phyloP scores from a whole-genome alignment of 371 early-diverging fungal species.

The Circinella umbellata region DNA sequence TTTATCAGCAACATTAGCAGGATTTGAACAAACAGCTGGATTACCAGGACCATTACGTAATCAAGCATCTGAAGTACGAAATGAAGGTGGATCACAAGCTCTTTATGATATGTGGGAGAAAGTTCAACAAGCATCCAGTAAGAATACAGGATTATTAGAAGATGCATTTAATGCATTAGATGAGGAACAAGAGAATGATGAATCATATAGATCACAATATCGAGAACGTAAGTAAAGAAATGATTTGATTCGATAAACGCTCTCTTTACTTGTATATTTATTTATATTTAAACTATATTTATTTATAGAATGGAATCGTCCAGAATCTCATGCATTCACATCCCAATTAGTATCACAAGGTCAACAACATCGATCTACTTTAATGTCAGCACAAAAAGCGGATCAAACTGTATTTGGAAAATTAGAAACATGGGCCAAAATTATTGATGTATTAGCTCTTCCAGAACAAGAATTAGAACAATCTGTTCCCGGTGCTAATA shows the following conservation, averaged over 20 bases:
- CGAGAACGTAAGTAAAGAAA: slow-evolving; percentile 33
- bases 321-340: slow-evolving; percentile 67
- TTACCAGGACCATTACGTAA: slow-evolving; percentile 70
- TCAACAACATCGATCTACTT: slow-evolving; percentile 62
- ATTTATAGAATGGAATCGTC: slow-evolving; percentile 57
- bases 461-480: slow-evolving; percentile 44
- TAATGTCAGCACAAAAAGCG: slow-evolving; percentile 71
- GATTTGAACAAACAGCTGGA: slow-evolving; percentile 68
- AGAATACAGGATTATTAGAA: slow-evolving; percentile 61
- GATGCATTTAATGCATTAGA: slow-evolving; percentile 74
- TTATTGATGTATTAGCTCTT: slow-evolving; percentile 43
- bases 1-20: slow-evolving; percentile 73
- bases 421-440: slow-evolving; percentile 63
- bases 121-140: slow-evolving; percentile 57
- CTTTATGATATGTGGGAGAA: slow-evolving; percentile 68
- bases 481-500: slow-evolving; percentile 29
- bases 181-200: slow-evolving; percentile 76
- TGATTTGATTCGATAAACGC: no score
- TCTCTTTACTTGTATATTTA: no score
- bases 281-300: background rate
- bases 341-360: slow-evolving; percentile 65
- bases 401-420: slow-evolving; percentile 68
- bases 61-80: slow-evolving; percentile 77
- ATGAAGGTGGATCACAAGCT: slow-evolving; percentile 66
- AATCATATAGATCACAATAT: slow-evolving; percentile 56